phyloP scores from a whole-genome alignment of 1,284 basidiomycete genomes.

The Pseudomicrostroma phylloplanum region DNA sequence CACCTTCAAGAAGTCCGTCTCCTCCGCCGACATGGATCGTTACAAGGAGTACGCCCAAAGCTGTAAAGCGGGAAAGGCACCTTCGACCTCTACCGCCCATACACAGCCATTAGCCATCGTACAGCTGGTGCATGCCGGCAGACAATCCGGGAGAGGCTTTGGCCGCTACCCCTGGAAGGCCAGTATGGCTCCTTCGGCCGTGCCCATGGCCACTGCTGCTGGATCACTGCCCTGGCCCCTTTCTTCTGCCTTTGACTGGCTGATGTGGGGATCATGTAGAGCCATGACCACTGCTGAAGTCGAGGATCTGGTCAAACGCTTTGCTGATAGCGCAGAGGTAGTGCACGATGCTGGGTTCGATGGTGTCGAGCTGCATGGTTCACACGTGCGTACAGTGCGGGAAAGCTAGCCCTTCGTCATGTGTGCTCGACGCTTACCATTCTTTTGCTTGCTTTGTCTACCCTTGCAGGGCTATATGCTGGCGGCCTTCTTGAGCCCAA shows the following conservation, averaged over 20 bases:
- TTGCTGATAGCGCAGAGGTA: slow-evolving; percentile 65
- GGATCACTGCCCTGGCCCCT: slow-evolving; percentile 17
- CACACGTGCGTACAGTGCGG: slow-evolving; percentile 66
- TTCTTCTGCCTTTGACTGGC: slow-evolving; percentile 52
- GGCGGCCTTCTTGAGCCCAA: slow-evolving; percentile 69
- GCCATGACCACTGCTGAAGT: slow-evolving; percentile 63
- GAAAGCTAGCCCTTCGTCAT: too few species aligned
- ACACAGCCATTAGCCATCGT: slow-evolving; percentile 55
- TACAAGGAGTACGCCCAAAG: slow-evolving; percentile 34
- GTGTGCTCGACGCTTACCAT: too few species aligned
- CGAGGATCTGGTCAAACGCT: slow-evolving; percentile 61
- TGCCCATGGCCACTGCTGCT: slow-evolving; percentile 56
- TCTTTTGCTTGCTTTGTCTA: slow-evolving; percentile 18
- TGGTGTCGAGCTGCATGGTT: slow-evolving; percentile 79
- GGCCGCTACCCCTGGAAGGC: slow-evolving; percentile 61
- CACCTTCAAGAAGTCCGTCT: slow-evolving; percentile 39
- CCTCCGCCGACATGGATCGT: slow-evolving; percentile 5
- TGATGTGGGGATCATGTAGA: slow-evolving; percentile 34
- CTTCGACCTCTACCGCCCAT: slow-evolving; percentile 9
- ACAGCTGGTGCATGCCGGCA: slow-evolving; percentile 79
- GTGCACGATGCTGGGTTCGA: slow-evolving; percentile 73
- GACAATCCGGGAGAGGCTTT: slow-evolving; percentile 70
- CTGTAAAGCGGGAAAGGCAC: slow-evolving; percentile 55
- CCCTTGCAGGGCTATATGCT: slow-evolving; percentile 59
- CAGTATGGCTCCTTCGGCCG: slow-evolving; percentile 68